These are phyloP conservation scores for Simmondsia chinensis DNA, from an alignment of 148 eudicot genomes.

Conservation along the genomic window DNA sequence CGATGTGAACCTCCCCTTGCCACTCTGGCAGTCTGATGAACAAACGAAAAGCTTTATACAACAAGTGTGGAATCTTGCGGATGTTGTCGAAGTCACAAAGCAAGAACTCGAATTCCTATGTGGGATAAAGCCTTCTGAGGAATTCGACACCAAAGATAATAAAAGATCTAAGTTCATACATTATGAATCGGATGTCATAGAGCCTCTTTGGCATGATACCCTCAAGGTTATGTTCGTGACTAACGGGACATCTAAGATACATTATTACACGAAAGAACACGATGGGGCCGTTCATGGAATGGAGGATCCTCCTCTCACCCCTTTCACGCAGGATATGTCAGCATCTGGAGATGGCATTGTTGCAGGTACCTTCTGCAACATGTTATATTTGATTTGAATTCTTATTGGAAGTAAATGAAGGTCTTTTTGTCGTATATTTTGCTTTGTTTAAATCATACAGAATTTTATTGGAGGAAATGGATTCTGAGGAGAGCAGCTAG, in stretches of 20 bases:
- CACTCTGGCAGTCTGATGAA: constrained; percentile 71
- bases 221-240: constrained; percentile 89
- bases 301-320: constrained; percentile 96
- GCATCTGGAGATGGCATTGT: constrained; percentile 94
- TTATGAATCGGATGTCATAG: constrained; percentile 49
- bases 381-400: neutral
- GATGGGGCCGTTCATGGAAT: constrained; percentile 62
- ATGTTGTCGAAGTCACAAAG: constrained; percentile 78
- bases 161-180: constrained; percentile 57
- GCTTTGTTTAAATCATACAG: no score
- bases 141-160: constrained; percentile 65
- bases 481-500: no score
- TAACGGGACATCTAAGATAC: constrained; percentile 86
- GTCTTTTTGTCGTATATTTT: no score
- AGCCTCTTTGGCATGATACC: constrained; percentile 78
- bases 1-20: constrained; percentile 74
- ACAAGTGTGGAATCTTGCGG: constrained; percentile 61
- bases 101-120: constrained; percentile 96
- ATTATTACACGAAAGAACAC: constrained; percentile 77
- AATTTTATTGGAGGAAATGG: no score
- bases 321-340: constrained; percentile 79
- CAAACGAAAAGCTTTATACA: constrained; percentile 49
- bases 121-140: constrained; percentile 67
- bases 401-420: no score
- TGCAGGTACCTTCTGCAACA: constrained; percentile 54